A percentile compares a stretch with the other conserved stretches of the same genome.
These are phyloP conservation scores for Haematococcus sp. DNA, from an alignment of 139 green algal species.

Conservation along the genomic window DNA sequence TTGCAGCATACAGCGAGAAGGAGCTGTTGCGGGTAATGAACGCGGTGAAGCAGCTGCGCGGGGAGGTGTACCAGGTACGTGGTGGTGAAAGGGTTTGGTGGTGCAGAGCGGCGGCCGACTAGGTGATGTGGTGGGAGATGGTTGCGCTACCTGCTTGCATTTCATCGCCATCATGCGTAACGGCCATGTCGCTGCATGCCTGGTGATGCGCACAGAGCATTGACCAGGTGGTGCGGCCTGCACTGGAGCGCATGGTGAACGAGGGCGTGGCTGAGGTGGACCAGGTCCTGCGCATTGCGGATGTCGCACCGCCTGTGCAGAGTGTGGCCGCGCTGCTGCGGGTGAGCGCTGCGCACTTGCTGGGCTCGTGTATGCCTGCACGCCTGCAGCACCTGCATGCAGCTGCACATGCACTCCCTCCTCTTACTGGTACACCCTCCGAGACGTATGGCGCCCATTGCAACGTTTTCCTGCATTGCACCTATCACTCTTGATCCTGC, in stretches of 20 bases:
- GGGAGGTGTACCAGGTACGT: constrained; percentile 22
- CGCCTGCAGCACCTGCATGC: too few relatives aligned
- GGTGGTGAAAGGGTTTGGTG: too few relatives aligned
- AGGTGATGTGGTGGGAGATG: too few relatives aligned
- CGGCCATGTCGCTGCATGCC: neutral
- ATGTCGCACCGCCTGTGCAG: constrained; percentile 2
- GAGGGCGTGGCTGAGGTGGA: neutral
- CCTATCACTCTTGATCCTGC: too few relatives aligned
- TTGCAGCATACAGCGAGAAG: constrained; percentile 16
- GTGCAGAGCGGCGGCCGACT: too few relatives aligned
- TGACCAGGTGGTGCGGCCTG: neutral
- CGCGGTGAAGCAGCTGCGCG: constrained; percentile 21
- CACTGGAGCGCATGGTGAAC: neutral
- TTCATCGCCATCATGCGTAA: too few relatives aligned
- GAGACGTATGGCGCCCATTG: too few relatives aligned
- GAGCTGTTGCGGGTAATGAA: constrained; percentile 36
- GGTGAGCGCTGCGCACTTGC: neutral
- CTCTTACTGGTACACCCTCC: too few relatives aligned
- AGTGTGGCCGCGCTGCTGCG: neutral
- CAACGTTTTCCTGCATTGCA: too few relatives aligned
- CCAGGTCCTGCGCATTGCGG: neutral
- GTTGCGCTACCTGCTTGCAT: too few relatives aligned
- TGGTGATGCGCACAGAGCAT: neutral
- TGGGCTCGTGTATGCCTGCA: too few relatives aligned
- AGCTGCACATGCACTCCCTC: too few relatives aligned